Evolutionary conservation across 345 rosid species (phyloP).

Genomic region (Murraya koenigii): DNA sequence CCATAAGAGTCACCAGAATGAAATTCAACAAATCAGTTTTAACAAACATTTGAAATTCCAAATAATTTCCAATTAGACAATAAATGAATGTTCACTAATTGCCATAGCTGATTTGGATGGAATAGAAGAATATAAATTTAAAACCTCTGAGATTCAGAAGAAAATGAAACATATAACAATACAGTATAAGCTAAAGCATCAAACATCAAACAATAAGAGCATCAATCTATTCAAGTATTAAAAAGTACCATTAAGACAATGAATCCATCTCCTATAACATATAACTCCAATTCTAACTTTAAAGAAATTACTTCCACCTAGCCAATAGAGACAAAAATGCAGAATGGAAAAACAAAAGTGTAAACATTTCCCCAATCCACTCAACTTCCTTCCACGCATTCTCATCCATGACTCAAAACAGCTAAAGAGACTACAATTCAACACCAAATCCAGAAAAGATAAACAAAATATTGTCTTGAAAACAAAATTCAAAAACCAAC

Average conservation of each 20-base stretch:
- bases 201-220: background rate
- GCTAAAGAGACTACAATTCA: background rate
- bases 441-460: slow-evolving; percentile 4
- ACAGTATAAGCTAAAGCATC: no score
- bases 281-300: background rate
- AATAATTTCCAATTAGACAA: no score
- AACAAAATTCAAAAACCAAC: background rate
- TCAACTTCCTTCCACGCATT: slow-evolving; percentile 1
- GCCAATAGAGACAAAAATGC: background rate
- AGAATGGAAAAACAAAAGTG: background rate
- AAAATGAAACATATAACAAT: no score
- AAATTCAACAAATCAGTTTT: no score
- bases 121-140: no score
- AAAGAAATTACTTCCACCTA: background rate
- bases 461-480: slow-evolving; percentile 8
- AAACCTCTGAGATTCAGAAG: no score
- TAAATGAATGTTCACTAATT: no score
- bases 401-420: slow-evolving; percentile 9
- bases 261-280: background rate
- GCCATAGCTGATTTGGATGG: no score
- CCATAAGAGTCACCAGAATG: no score
- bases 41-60: no score
- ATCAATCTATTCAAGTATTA: background rate
- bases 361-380: background rate
- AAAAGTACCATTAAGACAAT: background rate